Conservation (phyloP, 140 eudicot genomes). For the Cichorium intybus region DNA sequence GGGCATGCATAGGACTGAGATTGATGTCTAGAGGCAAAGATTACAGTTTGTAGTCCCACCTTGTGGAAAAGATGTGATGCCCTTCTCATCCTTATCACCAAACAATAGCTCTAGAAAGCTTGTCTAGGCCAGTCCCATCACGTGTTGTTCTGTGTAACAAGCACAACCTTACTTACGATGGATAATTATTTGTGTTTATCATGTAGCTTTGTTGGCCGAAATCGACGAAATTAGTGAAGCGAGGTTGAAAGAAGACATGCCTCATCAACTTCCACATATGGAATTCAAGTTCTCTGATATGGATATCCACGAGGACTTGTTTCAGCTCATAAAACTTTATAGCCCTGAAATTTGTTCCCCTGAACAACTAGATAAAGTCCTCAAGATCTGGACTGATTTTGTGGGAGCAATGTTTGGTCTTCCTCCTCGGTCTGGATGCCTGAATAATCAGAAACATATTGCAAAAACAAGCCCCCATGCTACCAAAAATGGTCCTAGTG, state of each 20-base stretch:
- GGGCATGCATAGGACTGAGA: background rate
- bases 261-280: constrained; percentile 51
- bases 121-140: background rate
- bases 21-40: no score
- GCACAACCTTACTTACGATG: background rate
- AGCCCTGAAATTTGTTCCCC: constrained; percentile 57
- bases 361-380: constrained; percentile 54
- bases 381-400: constrained; percentile 61
- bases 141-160: background rate
- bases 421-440: constrained; percentile 37
- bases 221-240: constrained; percentile 56
- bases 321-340: constrained; percentile 52
- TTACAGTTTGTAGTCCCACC: no score
- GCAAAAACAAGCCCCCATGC: constrained; percentile 19
- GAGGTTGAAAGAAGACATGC: constrained; percentile 42
- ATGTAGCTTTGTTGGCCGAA: constrained; percentile 57
- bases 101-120: background rate
- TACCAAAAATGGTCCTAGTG: constrained; percentile 23
- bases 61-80: background rate
- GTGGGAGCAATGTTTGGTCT: constrained; percentile 60
- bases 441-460: constrained; percentile 41
- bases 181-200: constrained; percentile 10
- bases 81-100: background rate
- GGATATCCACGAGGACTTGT: constrained; percentile 55
- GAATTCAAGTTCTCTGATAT: constrained; percentile 50